Percentiles rank a stretch among this genome's conserved stretches.
Evolutionary conservation across 2,329 filamentous ascomycete genomes (phyloP).

Genomic region (Phaeosphaeria sp.): DNA sequence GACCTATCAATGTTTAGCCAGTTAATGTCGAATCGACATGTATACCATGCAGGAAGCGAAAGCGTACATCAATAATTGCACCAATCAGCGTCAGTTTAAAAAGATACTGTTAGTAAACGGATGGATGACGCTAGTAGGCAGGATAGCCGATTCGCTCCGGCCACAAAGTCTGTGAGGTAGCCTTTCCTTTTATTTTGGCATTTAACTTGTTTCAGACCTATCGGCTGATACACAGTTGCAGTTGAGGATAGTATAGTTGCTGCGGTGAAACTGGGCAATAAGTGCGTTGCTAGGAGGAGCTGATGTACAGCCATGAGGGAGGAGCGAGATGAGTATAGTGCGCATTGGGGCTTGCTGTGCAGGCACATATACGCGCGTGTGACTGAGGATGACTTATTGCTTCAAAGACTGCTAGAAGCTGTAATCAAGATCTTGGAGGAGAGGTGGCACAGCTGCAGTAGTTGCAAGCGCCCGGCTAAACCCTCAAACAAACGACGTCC

Average conservation of each 20-base stretch:
- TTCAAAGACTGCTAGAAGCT: neutral
- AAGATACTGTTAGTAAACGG: neutral
- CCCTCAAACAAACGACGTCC: neutral
- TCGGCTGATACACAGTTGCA: no score
- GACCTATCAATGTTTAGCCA: neutral
- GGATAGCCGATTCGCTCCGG: neutral
- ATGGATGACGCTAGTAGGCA: neutral
- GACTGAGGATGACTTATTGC: neutral
- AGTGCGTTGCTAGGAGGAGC: neutral
- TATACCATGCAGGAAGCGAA: neutral
- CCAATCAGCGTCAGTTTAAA: neutral
- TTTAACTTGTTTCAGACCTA: no score
- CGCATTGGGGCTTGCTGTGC: neutral
- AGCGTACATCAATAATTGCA: neutral
- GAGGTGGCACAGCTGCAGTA: neutral
- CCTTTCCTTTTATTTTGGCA: neutral
- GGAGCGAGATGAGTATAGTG: neutral
- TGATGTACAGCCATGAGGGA: neutral
- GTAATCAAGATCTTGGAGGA: neutral
- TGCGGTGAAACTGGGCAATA: neutral
- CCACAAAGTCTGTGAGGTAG: neutral
- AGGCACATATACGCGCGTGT: neutral
- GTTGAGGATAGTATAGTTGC: neutral
- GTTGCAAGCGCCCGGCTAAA: neutral
- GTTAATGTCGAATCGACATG: neutral